phyloP scores from a whole-genome alignment of 345 rosid species.

The Gossypium turneri region DNA sequence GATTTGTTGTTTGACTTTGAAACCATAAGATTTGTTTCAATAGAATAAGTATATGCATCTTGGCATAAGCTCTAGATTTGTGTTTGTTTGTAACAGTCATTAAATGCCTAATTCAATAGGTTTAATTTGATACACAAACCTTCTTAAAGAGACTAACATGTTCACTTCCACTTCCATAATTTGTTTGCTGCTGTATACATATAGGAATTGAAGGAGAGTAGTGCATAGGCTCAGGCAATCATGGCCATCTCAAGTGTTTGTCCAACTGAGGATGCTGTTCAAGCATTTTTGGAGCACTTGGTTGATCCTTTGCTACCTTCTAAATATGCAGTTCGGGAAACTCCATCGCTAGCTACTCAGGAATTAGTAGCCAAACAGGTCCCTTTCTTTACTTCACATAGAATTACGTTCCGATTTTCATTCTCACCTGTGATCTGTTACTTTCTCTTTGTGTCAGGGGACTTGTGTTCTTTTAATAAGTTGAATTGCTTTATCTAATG shows the following conservation, averaged over 20 bases:
- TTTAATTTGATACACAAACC: not conserved
- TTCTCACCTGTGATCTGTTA: not conserved
- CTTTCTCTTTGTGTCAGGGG: not conserved
- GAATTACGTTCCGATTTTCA: not conserved
- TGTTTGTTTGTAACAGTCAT: not conserved
- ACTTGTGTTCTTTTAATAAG: not conserved
- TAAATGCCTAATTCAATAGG: not conserved
- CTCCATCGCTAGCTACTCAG: constrained; percentile 37
- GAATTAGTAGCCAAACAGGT: constrained; percentile 75
- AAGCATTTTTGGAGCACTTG: constrained; percentile 45
- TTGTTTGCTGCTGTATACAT: not conserved
- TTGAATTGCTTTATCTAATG: not conserved
- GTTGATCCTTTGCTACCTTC: constrained; percentile 69
- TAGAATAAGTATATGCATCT: not conserved
- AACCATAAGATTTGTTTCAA: not conserved
- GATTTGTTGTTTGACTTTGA: not conserved
- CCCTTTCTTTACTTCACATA: not conserved
- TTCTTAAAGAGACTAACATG: not conserved
- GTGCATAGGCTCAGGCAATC: not conserved
- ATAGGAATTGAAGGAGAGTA: not conserved
- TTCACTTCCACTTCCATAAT: not conserved
- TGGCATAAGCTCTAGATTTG: not conserved
- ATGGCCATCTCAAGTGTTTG: constrained; percentile 39
- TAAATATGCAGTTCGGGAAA: constrained; percentile 21
- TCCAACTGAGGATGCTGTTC: constrained; percentile 64